phyloP scores from a whole-genome alignment of 805 yeast species.

The Grigorovia yakushimaensis region DNA sequence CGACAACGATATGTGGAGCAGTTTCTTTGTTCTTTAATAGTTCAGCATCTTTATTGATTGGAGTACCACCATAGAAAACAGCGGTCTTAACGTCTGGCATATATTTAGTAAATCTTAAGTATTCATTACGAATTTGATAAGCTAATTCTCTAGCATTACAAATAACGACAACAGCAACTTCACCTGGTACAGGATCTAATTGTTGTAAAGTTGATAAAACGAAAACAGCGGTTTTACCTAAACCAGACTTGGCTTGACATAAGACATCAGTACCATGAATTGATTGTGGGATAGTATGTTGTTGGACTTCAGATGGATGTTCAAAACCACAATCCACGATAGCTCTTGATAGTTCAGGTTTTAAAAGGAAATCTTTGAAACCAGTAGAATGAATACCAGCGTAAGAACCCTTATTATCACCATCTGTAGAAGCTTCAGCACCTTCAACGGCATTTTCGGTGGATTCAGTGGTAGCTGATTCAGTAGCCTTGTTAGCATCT shows the following conservation, averaged over 20 bases:
- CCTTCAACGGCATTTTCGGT: constrained; percentile 22
- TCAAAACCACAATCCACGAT: constrained; percentile 98
- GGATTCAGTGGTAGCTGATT: constrained; percentile 21
- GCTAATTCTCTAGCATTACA: constrained; percentile 99
- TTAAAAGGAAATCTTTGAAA: constrained; percentile 92
- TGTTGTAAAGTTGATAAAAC: constrained; percentile 94
- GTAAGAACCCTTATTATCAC: constrained; percentile 90
- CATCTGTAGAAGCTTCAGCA: constrained; percentile 41
- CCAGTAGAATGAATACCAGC: constrained; percentile 98
- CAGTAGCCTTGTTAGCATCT: constrained; percentile 38
- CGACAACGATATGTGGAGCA: constrained; percentile 93
- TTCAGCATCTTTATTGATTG: constrained; percentile 77
- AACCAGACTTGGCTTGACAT: constrained; percentile 99
- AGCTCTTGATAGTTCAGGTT: constrained; percentile 95
- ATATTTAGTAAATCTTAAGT: constrained; percentile 93
- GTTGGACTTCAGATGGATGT: constrained; percentile 99
- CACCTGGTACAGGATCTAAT: constrained; percentile 95
- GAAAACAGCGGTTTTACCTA: constrained; percentile 97
- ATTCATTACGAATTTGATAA: constrained; percentile 94
- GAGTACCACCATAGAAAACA: constrained; percentile 94
- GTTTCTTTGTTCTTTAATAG: constrained; percentile 84
- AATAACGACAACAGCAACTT: constrained; percentile 84
- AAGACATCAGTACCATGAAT: constrained; percentile 95
- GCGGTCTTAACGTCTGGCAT: constrained; percentile 97
- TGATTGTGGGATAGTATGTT: constrained; percentile 95